Conservation (phyloP, 179 eudicot species). For the Silene vulgaris region DNA sequence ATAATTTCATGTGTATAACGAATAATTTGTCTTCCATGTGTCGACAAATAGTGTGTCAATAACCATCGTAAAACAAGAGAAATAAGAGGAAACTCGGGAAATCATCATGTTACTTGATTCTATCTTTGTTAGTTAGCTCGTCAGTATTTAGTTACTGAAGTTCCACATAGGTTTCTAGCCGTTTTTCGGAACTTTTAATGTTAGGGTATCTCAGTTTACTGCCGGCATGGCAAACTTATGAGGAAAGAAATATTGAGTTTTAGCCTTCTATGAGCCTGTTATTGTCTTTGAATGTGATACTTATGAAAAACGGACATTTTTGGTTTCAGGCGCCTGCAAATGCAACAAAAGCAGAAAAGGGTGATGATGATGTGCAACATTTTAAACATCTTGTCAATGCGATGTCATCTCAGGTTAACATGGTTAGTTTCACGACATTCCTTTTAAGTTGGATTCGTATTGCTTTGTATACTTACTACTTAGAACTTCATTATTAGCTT, state of each 20-base stretch:
- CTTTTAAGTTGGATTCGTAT: background rate
- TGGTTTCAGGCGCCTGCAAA: slow-evolving; percentile 21
- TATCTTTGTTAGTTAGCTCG: background rate
- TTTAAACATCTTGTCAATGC: slow-evolving; percentile 37
- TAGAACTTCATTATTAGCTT: slow-evolving; percentile 3
- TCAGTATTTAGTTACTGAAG: background rate
- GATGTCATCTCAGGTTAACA: slow-evolving; percentile 37
- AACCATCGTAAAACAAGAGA: background rate
- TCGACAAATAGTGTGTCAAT: too few relatives aligned
- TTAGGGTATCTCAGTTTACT: background rate
- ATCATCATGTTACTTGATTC: background rate
- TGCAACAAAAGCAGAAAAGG: background rate
- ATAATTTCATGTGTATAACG: too few relatives aligned
- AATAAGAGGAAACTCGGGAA: background rate
- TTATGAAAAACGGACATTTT: background rate
- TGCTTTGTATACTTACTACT: background rate
- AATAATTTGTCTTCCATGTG: too few relatives aligned
- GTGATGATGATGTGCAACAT: slow-evolving; percentile 37
- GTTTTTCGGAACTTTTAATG: background rate
- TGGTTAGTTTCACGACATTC: slow-evolving; percentile 32
- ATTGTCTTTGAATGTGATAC: slow-evolving; percentile 7
- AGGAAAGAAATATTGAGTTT: background rate
- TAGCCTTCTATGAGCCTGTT: background rate
- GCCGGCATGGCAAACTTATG: background rate
- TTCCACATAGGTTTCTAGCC: background rate